Conservation (phyloP, 2,329 filamentous ascomycete species). For the Anthostomella pinea region DNA sequence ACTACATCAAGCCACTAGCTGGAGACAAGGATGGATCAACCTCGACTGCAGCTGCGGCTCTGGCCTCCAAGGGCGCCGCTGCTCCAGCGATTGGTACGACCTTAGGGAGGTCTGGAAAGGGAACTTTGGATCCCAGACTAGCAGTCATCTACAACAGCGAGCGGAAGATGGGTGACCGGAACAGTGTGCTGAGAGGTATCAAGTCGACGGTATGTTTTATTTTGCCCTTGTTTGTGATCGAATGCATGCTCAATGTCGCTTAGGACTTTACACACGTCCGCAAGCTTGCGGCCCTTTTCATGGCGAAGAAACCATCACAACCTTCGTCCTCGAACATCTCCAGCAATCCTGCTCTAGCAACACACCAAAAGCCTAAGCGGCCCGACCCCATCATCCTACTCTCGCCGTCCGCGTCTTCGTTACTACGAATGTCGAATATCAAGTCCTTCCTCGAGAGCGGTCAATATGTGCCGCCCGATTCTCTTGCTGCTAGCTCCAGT, state of each 20-base stretch:
- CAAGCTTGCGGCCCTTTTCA: slow-evolving; percentile 77
- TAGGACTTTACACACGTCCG: slow-evolving; percentile 94
- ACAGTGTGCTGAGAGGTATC: slow-evolving; percentile 79
- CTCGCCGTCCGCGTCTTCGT: slow-evolving; percentile 90
- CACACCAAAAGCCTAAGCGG: slow-evolving; percentile 54
- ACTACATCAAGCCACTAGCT: slow-evolving; percentile 84
- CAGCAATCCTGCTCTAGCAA: slow-evolving; percentile 45
- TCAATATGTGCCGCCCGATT: slow-evolving; percentile 74
- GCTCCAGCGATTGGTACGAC: slow-evolving; percentile 42
- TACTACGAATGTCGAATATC: slow-evolving; percentile 93
- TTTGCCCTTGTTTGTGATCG: not conserved
- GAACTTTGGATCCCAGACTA: slow-evolving; percentile 73
- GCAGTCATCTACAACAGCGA: slow-evolving; percentile 90
- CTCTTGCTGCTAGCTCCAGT: slow-evolving; percentile 53
- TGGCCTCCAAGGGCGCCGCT: slow-evolving; percentile 37
- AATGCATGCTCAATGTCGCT: slow-evolving; percentile 3
- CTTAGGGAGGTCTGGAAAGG: slow-evolving; percentile 56
- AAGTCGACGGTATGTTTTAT: slow-evolving; percentile 72
- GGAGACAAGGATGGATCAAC: slow-evolving; percentile 56
- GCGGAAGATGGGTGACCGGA: slow-evolving; percentile 87
- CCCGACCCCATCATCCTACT: slow-evolving; percentile 91
- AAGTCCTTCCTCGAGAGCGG: slow-evolving; percentile 89
- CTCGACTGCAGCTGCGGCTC: slow-evolving; percentile 38
- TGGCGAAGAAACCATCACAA: slow-evolving; percentile 56
- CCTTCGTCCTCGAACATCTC: slow-evolving; percentile 34